These are phyloP conservation scores for Astraeus odoratus DNA, from an alignment of 768 basidiomycete species.

Conservation along the genomic window DNA sequence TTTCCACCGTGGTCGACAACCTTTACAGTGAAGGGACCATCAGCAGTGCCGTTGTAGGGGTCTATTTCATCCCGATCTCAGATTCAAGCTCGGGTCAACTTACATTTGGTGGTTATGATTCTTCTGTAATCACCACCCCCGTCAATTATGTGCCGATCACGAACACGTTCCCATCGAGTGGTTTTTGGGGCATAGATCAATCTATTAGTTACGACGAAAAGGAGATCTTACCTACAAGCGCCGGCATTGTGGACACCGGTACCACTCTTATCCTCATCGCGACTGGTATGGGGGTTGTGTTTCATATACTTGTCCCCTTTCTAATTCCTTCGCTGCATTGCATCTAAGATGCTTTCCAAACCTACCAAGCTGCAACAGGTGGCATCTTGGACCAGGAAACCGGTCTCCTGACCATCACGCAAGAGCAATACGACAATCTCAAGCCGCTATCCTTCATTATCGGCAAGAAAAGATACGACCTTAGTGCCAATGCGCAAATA, in stretches of 20 bases:
- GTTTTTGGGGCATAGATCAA: constrained; percentile 28
- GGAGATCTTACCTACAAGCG: constrained; percentile 15
- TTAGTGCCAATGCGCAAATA: constrained; percentile 26
- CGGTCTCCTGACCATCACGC: constrained; percentile 24
- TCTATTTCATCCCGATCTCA: constrained; percentile 26
- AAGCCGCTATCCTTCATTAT: constrained; percentile 22
- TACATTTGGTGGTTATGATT: constrained; percentile 24
- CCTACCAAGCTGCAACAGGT: constrained; percentile 22
- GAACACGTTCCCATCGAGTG: constrained; percentile 12
- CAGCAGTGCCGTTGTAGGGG: constrained; percentile 19
- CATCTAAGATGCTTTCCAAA: constrained; percentile 19
- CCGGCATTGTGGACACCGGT: constrained; percentile 30
- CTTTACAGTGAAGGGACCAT: constrained; percentile 26
- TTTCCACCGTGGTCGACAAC: constrained; percentile 32
- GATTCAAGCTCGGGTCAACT: constrained; percentile 16
- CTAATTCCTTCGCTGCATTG: background rate
- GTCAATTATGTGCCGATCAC: constrained; percentile 21
- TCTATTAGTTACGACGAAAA: constrained; percentile 21
- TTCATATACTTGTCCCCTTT: background rate
- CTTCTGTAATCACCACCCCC: constrained; percentile 4
- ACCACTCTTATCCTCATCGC: constrained; percentile 21
- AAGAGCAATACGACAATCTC: constrained; percentile 19
- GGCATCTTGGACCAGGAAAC: constrained; percentile 19
- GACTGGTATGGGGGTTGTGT: constrained; percentile 7
- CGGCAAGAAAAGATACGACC: constrained; percentile 12